A percentile compares a stretch with the other conserved stretches of the same genome.
Conservation (phyloP, 164 flowering plant genomes). For the Akebia trifoliata region DNA sequence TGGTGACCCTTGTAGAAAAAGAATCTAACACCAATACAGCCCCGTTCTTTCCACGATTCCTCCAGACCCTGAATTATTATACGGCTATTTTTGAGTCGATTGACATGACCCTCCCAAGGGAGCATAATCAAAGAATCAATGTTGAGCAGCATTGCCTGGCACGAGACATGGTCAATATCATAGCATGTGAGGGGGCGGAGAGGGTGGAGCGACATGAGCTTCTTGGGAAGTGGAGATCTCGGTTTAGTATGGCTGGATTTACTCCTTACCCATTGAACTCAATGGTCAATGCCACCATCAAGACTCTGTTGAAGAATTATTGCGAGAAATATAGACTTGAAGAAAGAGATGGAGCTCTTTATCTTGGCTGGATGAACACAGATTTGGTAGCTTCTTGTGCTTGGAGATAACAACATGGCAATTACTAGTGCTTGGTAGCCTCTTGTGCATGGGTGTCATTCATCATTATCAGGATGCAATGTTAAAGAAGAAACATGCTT, state of each 20-base stretch:
- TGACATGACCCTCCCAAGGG: conserved; percentile 56
- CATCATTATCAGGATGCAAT: too few species aligned
- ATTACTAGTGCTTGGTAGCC: too few species aligned
- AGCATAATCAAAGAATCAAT: conserved; percentile 54
- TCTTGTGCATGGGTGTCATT: too few species aligned
- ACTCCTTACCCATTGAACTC: conserved; percentile 57
- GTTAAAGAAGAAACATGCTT: too few species aligned
- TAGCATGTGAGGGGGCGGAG: too few species aligned
- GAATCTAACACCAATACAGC: conserved; percentile 64
- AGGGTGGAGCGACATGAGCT: too few species aligned
- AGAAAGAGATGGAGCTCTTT: too few species aligned
- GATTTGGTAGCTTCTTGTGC: conserved; percentile 53
- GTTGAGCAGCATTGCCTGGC: conserved; percentile 81
- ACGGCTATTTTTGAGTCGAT: conserved; percentile 68
- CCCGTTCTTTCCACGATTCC: conserved; percentile 49
- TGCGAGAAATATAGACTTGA: too few species aligned
- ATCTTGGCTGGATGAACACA: conserved; percentile 68
- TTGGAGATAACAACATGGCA: conserved; percentile 37
- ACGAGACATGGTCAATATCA: too few species aligned
- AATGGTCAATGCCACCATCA: conserved; percentile 50
- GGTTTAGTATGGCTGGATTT: conserved; percentile 67
- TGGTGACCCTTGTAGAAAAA: conserved; percentile 72
- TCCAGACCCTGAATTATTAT: conserved; percentile 52
- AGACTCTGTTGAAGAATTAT: conserved; percentile 42
- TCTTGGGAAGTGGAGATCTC: conserved; percentile 55